Conservation (phyloP, 2,329 filamentous ascomycete species). For the Cladosporium oxysporum region DNA sequence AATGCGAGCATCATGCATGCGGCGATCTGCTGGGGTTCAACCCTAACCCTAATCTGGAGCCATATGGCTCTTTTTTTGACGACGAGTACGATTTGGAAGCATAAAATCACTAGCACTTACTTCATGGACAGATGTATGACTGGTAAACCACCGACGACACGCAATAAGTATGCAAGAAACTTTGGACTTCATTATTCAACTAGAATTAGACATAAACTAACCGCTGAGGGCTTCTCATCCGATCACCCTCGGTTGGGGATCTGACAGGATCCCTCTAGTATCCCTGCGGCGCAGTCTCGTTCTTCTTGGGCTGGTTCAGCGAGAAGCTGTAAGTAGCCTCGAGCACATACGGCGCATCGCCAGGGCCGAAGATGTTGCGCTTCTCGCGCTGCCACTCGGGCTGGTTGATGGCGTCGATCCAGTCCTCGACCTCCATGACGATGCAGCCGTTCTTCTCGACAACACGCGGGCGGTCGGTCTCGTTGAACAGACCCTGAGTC, state of each 20-base stretch:
- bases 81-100: not conserved
- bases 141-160: not conserved
- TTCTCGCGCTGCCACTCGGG: constrained; percentile 76
- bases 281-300: not conserved
- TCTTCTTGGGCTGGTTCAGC: constrained; percentile 29
- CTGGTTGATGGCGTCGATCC: constrained; percentile 93
- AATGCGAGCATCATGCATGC: no score
- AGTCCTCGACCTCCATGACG: constrained; percentile 90
- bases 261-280: not conserved
- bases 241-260: not conserved
- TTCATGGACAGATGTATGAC: not conserved
- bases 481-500: constrained; percentile 64
- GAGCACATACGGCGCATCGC: constrained; percentile 45
- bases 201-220: not conserved
- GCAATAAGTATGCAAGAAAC: not conserved
- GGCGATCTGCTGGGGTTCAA: not conserved
- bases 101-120: not conserved
- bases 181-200: not conserved
- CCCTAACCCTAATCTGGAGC: not conserved
- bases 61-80: not conserved
- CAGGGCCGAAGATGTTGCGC: constrained; percentile 52
- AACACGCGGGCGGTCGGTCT: constrained; percentile 58
- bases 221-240: not conserved
- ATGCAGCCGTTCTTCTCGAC: constrained; percentile 79
- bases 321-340: constrained; percentile 50